A percentile compares a stretch with the other conserved stretches of the same genome.
Conservation (phyloP, 306 rosid genomes). For the Castanea mollissima region DNA sequence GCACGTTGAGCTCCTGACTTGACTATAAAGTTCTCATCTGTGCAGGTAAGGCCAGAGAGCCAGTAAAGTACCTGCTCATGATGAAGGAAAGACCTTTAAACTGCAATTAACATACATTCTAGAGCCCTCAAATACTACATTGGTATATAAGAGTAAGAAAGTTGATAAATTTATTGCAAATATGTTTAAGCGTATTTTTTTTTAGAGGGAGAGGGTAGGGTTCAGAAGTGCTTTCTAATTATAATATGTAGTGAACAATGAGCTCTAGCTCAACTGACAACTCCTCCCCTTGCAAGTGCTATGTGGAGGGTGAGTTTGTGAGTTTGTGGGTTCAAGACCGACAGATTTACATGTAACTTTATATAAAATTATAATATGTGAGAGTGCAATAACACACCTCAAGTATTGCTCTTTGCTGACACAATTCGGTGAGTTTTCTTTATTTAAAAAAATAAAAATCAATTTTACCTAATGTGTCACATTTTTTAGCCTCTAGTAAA, state of each 20-base stretch:
- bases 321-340: no score
- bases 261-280: no score
- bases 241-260: neutral
- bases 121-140: neutral
- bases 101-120: neutral
- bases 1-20: constrained; percentile 86
- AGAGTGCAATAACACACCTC: neutral
- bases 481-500: neutral
- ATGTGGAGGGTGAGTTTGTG: no score
- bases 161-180: neutral
- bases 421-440: neutral
- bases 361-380: neutral
- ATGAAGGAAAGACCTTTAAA: neutral
- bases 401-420: neutral
- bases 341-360: no score
- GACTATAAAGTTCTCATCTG: constrained; percentile 75
- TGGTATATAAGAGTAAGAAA: neutral
- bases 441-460: neutral
- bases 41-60: constrained; percentile 88
- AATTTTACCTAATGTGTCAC: neutral
- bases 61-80: constrained; percentile 71
- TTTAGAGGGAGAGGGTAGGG: no score
- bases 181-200: neutral
- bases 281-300: no score
- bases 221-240: neutral